A percentile compares a stretch with the other conserved stretches of the same genome.
Conservation (phyloP, 345 rosid genomes). For the Anacardium occidentale region DNA sequence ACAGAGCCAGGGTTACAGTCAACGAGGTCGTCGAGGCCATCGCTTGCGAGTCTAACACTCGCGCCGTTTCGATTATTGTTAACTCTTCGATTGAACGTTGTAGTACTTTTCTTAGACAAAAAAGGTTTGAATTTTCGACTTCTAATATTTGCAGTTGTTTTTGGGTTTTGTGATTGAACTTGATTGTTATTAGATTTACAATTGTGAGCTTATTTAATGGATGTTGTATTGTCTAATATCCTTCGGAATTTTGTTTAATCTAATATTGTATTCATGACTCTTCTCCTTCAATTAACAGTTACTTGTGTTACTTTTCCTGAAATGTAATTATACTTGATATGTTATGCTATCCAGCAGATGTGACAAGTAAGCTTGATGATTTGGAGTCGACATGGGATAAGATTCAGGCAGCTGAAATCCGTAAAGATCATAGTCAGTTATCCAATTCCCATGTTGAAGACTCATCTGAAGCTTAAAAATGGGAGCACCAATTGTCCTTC, state of each 20-base stretch:
- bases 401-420: conserved; percentile 26
- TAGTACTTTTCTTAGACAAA: conserved; percentile 33
- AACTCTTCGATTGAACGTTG: conserved; percentile 47
- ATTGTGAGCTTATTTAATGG: not conserved
- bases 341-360: conserved; percentile 37
- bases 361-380: conserved; percentile 28
- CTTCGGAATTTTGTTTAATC: too few species aligned
- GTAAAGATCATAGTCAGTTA: conserved; percentile 27
- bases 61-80: conserved; percentile 31
- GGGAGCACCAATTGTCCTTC: conserved; percentile 25
- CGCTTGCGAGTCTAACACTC: conserved; percentile 28
- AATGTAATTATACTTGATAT: too few species aligned
- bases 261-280: too few species aligned
- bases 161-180: not conserved
- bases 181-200: not conserved
- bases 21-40: conserved; percentile 34
- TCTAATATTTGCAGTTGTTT: not conserved
- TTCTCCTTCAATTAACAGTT: too few species aligned
- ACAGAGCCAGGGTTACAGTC: conserved; percentile 50
- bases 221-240: too few species aligned
- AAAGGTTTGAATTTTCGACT: conserved; percentile 33
- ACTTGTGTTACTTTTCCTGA: too few species aligned
- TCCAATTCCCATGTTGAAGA: conserved; percentile 36
- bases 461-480: conserved; percentile 36
- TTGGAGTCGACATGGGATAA: conserved; percentile 45